Base-by-base conservation (phyloP, 108 stramenopile species). In the Epipyxis sp. region DNA sequence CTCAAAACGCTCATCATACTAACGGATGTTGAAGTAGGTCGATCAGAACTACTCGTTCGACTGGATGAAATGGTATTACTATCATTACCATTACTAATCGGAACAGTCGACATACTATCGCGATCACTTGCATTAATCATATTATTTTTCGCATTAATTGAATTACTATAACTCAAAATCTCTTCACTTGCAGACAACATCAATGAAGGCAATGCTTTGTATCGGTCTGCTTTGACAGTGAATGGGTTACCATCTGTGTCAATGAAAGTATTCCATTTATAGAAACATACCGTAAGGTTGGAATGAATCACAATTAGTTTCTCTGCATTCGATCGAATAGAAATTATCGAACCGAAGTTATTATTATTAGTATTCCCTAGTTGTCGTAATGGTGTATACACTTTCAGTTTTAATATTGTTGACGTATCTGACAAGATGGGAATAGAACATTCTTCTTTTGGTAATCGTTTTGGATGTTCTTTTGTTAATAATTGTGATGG, bases 401-500 rank as follows among this genome's bases (percentile, higher is more conserved):
- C n/a, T n/a, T n/a, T n/a, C n/a, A n/a, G n/a, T n/a, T n/a, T n/a
- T 50, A 13, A 20, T 32, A 65, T 32, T 37, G 61, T 6, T 29
- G 3, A 10, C 6, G 69, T 42, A 25, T 44, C 30, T 39, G 10
- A 29, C 58, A 54, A 1, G 20, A 77, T 13, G 1, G 76, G 34
- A n/a, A 32, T 32, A 25, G 59, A 6, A 20, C 71, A 76, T 27
- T 80, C 79, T 25, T 83, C 79, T 20, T 46, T 59, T 44, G 84
- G 82, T 25, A 84, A 62, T 44, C 88, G 83, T 10, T 68, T 27
- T 2, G 88, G 89, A 76, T 89, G 89, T 44, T 86, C 80, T 42
- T 76, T 41, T n/a, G 41, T 76, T 54, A 89, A 65, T 6, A 99
- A 79, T 79, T 97, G 98, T 84, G 88, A 82, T 20, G 98, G 98